A percentile compares a stretch with the other conserved stretches of the same genome.
phyloP scores from a whole-genome alignment of 2,329 filamentous ascomycete species.

The Paraphaeosphaeria sporulosa region DNA sequence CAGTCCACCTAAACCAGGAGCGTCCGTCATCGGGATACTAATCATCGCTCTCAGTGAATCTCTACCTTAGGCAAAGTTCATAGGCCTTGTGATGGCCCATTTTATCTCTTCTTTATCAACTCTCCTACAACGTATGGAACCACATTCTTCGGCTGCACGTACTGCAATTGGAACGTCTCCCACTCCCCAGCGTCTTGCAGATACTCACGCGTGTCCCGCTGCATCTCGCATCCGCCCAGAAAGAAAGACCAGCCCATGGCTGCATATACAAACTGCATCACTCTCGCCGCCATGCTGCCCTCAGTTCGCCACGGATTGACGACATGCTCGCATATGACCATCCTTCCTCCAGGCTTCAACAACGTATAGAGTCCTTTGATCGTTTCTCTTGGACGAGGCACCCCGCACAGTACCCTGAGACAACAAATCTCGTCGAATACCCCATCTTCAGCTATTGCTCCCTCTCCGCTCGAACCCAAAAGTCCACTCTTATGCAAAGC shows the following conservation, averaged over 20 bases:
- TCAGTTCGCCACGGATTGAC: constrained; percentile 59
- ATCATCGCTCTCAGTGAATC: too few species aligned
- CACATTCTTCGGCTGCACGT: constrained; percentile 35
- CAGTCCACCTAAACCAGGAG: too few species aligned
- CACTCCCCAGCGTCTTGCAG: constrained; percentile 58
- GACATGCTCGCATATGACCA: constrained; percentile 65
- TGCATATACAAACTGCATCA: constrained; percentile 57
- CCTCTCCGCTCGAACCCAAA: constrained; percentile 32
- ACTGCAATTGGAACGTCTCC: constrained; percentile 58
- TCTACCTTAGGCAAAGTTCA: not conserved
- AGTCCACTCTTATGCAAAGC: constrained; percentile 55
- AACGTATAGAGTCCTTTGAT: constrained; percentile 57
- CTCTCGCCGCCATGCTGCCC: constrained; percentile 54
- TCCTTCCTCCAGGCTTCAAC: constrained; percentile 62
- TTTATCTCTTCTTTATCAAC: constrained; percentile 40
- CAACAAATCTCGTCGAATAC: constrained; percentile 65
- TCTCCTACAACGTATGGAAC: constrained; percentile 49
- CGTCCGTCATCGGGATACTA: too few species aligned
- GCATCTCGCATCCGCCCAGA: constrained; percentile 60
- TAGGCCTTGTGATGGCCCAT: not conserved
- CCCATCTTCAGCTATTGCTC: constrained; percentile 39
- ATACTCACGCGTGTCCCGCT: constrained; percentile 56
- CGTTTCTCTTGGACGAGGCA: constrained; percentile 57
- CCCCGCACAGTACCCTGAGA: constrained; percentile 63
- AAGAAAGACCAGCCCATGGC: constrained; percentile 60